phyloP scores from a whole-genome alignment of 2,329 filamentous ascomycete genomes.

The Diaporthe vaccinii region DNA sequence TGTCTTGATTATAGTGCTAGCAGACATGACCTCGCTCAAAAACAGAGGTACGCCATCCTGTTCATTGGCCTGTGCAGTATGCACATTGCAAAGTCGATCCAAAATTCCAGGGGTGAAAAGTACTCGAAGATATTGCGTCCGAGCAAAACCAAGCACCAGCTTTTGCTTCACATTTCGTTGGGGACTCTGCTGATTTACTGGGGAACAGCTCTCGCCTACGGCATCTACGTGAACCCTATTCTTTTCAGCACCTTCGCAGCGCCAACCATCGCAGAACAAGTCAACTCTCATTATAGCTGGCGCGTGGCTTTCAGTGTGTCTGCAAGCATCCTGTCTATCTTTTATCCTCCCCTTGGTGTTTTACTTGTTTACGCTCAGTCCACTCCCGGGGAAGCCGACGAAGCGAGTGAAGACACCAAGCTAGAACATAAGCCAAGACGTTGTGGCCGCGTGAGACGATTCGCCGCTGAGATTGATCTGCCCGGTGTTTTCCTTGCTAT shows the following conservation, averaged over 20 bases:
- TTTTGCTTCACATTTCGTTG: neutral
- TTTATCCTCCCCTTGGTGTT: no score
- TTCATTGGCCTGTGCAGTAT: no score
- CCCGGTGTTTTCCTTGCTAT: neutral
- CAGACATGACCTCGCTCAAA: conserved; percentile 15
- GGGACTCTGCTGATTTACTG: neutral
- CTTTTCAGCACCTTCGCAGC: neutral
- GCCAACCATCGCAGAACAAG: neutral
- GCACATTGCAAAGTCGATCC: no score
- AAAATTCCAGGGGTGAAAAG: no score
- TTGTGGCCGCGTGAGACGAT: neutral
- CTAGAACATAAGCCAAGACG: neutral
- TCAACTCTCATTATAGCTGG: neutral
- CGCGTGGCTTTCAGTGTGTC: neutral
- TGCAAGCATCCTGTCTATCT: neutral
- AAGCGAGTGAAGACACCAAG: neutral
- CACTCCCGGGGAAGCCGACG: neutral
- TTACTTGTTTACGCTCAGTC: neutral
- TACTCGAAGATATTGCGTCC: no score
- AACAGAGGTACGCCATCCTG: neutral
- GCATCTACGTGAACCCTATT: neutral
- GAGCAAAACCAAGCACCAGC: no score
- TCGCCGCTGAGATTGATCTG: neutral
- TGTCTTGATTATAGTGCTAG: neutral
- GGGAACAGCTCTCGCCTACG: neutral